These are phyloP conservation scores for Magnolia sinica DNA, from an alignment of 164 flowering plant genomes.

Conservation along the genomic window DNA sequence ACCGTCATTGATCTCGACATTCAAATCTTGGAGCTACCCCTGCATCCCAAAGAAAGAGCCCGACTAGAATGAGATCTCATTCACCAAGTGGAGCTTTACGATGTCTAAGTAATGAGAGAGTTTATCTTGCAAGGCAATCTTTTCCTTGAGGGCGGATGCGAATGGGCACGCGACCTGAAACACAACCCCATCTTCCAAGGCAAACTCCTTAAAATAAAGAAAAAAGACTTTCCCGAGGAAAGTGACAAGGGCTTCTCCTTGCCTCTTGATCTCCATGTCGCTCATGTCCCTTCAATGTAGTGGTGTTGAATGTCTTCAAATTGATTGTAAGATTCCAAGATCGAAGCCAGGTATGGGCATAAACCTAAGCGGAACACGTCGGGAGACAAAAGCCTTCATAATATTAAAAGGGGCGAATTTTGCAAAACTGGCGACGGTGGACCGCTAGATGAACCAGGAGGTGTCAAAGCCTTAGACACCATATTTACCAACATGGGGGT, in stretches of 20 bases:
- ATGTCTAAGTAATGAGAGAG: conserved; percentile 89
- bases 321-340: conserved; percentile 55
- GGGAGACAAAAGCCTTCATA: conserved; percentile 27
- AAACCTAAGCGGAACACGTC: conserved; percentile 64
- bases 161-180: conserved; percentile 88
- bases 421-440: conserved; percentile 38
- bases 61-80: conserved; percentile 90
- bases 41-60: conserved; percentile 92
- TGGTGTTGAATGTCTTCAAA: conserved; percentile 83
- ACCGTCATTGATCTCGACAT: conserved; percentile 71
- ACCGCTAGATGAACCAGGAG: conserved; percentile 75
- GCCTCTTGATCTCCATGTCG: conserved; percentile 28
- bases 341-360: conserved; percentile 43
- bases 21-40: conserved; percentile 83
- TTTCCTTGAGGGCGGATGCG: conserved; percentile 43
- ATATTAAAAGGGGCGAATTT: conserved; percentile 47
- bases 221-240: conserved; percentile 89
- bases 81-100: conserved; percentile 94
- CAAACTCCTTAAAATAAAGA: conserved; percentile 84
- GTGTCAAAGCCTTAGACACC: conserved; percentile 43
- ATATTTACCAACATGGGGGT: conserved; percentile 59
- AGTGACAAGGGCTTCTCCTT: conserved; percentile 86
- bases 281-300: conserved; percentile 30
- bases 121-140: conserved; percentile 73
- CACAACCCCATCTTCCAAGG: conserved; percentile 78